Evolutionary conservation across 495 filamentous ascomycete genomes (phyloP), one percentile per base, ranked within the genome.

Genomic region (Viridothelium virens): DNA sequence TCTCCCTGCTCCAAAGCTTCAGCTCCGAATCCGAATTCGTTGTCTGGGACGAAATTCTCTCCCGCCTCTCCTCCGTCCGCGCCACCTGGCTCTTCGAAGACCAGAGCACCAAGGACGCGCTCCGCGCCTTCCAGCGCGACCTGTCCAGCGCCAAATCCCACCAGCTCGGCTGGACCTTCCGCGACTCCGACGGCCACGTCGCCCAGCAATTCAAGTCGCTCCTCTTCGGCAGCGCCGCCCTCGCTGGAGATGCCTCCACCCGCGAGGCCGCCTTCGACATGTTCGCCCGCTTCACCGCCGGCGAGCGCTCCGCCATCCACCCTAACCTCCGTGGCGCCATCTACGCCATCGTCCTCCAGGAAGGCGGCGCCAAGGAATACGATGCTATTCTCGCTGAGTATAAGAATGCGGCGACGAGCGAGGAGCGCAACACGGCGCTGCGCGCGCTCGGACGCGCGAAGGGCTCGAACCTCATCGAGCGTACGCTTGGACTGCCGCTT

Each of bases 401-500:
- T 81, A 87, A 84, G 67, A 85, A 83, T n/a, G 91, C 90, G n/a
- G 85, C 82, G 62, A 96, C 89, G 75, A 89, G 87, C 61, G 93
- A 97, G 73, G 93, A 97, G 81, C 90, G 92, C 77, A 96, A 95
- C 73, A 94, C 91, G n/a, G 92, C 93, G 0, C 84, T 98, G 41
- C 90, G 94, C 69, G 86, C 85, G 67, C 82, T 98, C 9, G 92
- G 94, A 61, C 85, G 91, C 63, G 86, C 91, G 38, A 87, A 89
- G 69, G 80, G 87, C 56, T 85, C 89, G 14, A 83, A 86, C 62
- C 86, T 97, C 59, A 93, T 97, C 77, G 76, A 91, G 75, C 85
- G 86, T 65, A 93, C 92, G 2, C 83, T 98, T 18, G 81, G 77
- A 9, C 79, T 96, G 41, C 85, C 92, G 53, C 81, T 90, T 66